phyloP scores from a whole-genome alignment of 768 basidiomycete genomes.

The Pisolithus marmoratus region DNA sequence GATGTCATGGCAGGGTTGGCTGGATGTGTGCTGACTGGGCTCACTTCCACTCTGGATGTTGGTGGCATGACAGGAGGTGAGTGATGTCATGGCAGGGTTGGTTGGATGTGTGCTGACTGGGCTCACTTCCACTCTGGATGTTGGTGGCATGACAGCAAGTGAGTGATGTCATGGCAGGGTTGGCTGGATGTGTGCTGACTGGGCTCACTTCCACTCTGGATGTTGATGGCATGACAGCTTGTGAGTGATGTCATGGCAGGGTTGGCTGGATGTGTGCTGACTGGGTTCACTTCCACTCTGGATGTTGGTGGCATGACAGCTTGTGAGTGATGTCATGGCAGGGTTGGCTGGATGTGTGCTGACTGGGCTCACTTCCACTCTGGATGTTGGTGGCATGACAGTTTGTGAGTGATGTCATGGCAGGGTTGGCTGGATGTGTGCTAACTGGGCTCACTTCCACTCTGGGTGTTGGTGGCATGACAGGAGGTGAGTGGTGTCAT shows the following conservation, averaged over 20 bases:
- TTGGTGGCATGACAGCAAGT: not conserved
- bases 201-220: not conserved
- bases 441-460: not conserved
- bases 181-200: not conserved
- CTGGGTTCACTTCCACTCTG: not conserved
- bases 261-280: not conserved
- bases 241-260: no score
- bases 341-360: not conserved
- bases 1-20: not conserved
- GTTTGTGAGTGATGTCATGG: not conserved
- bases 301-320: not conserved
- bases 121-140: not conserved
- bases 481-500: not conserved
- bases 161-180: not conserved
- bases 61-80: not conserved
- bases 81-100: no score
- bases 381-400: not conserved
- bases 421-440: not conserved
- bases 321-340: not conserved
- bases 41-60: not conserved
- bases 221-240: no score
- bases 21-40: not conserved
- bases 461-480: not conserved
- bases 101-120: no score
- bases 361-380: not conserved